Conservation (phyloP, 768 basidiomycete genomes). For the Leccinum sublutescens region DNA sequence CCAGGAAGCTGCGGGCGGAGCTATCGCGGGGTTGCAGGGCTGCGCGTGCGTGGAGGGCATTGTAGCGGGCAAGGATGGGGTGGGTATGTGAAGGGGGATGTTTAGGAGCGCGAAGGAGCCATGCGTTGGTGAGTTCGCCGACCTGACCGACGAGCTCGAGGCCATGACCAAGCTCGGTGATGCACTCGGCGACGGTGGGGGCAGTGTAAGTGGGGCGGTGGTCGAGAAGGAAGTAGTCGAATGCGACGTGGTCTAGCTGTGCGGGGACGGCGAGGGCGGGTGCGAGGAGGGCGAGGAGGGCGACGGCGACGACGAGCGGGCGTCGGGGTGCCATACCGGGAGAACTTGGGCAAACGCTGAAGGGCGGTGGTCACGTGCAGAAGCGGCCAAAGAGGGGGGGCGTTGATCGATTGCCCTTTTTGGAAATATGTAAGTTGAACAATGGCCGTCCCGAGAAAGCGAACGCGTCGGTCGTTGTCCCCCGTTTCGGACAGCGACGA, state of each 20-base stretch:
- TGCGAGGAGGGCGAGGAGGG: neutral
- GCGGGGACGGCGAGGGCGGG: constrained; percentile 9
- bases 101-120: constrained; percentile 69
- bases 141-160: constrained; percentile 87
- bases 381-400: neutral
- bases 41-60: constrained; percentile 39
- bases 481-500: constrained; percentile 18
- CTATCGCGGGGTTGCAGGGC: constrained; percentile 36
- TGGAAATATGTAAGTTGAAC: constrained; percentile 6
- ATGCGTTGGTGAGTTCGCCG: constrained; percentile 79
- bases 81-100: constrained; percentile 16
- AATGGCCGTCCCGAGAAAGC: constrained; percentile 25
- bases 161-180: constrained; percentile 62
- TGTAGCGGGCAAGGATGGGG: constrained; percentile 47
- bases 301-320: constrained; percentile 7
- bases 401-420: neutral
- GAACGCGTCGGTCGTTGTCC: constrained; percentile 24
- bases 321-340: constrained; percentile 14
- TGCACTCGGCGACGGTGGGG: constrained; percentile 61
- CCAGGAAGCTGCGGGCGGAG: constrained; percentile 44
- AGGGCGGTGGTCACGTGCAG: constrained; percentile 14
- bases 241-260: constrained; percentile 55
- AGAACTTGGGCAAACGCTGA: neutral
- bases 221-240: constrained; percentile 83
- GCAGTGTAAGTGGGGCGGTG: constrained; percentile 50